Base-by-base conservation (phyloP, 2,329 filamentous ascomycete species). In the Diaporthe velutina region DNA sequence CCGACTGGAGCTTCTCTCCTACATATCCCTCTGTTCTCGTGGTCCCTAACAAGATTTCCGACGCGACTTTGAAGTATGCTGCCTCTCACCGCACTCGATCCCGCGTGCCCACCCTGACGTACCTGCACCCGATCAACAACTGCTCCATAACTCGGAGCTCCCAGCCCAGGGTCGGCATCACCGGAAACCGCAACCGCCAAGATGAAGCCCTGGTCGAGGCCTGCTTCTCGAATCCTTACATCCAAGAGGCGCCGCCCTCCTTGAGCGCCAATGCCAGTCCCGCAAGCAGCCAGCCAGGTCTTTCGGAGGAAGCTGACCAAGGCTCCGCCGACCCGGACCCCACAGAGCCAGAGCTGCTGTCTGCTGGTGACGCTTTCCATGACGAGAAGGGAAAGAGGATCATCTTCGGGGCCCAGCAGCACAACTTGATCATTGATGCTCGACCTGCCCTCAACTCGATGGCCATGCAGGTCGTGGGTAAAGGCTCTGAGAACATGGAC, bases 401-500 rank as follows among this genome's bases (percentile, higher is more conserved):
- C 50, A 87, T 98, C 35, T 98, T 98, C 79, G 97, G 97, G 35
- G 96, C 96, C 17, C 96, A 98, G 79, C 95, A 98, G 82, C 92
- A 92, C 77, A 99, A 98, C 80, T 86, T 98, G 75, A 99, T 99
- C 78, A 95, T 99, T 58, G 97, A 99, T 85, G 97, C 97, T 58
- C 92, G 97, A 60, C 97, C 97, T 22, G 97, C 93, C 4, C 93
- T 99, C 78, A 99, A 99, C 82, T 97, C 97, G 28, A 92, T 96
- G 78, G 95, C 95, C 9, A 98, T 98, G 90, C 96, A 98, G 82
- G 94, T 96, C 5, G 92, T 96, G 77, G 97, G 97, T 9, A 92
- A 96, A 82, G 97, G 97, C 2, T 98, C 96, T 0, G 97, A 99
- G 84, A 98, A 98, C 80, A 98, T 98, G 94, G 95, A 98, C 77